Evolutionary conservation across 2,329 filamentous ascomycete species (phyloP).

Genomic region (Cordyceps cateniannulata): DNA sequence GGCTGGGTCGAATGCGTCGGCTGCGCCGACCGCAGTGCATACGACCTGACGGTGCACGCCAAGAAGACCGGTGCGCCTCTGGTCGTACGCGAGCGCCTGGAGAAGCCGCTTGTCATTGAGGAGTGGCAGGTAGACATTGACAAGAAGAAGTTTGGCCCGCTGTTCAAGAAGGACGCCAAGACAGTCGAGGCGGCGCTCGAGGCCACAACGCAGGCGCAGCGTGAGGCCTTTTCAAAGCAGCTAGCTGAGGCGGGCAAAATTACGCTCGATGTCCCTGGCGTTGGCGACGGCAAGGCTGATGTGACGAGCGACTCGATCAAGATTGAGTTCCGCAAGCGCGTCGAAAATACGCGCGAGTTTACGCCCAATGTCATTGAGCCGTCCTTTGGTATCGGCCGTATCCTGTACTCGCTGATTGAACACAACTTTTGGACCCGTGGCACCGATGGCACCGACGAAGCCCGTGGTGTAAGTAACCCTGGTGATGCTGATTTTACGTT

Average conservation of each 20-base stretch:
- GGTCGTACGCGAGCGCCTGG: constrained; percentile 74
- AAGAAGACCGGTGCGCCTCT: constrained; percentile 87
- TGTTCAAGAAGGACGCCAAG: constrained; percentile 92
- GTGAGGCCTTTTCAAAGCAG: constrained; percentile 70
- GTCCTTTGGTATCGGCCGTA: constrained; percentile 93
- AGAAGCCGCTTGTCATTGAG: constrained; percentile 71
- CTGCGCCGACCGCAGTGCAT: constrained; percentile 91
- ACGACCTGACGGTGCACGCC: constrained; percentile 85
- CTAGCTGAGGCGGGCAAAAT: constrained; percentile 70
- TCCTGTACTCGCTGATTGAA: constrained; percentile 88
- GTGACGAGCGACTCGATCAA: constrained; percentile 71
- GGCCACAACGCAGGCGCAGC: constrained; percentile 70
- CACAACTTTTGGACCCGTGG: constrained; percentile 89
- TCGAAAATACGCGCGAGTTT: constrained; percentile 82
- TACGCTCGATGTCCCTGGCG: constrained; percentile 63
- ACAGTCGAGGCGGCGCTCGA: constrained; percentile 74
- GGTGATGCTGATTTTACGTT: background rate
- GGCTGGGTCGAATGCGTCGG: constrained; percentile 99
- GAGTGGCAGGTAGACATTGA: constrained; percentile 85
- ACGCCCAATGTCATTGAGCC: constrained; percentile 96
- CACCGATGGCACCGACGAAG: constrained; percentile 57
- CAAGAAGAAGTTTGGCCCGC: constrained; percentile 92
- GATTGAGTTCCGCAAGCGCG: constrained; percentile 76
- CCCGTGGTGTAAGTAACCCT: constrained; percentile 66
- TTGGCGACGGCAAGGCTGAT: constrained; percentile 67